Evolutionary conservation across 257 asterid genomes (phyloP).

Genomic region (Nicotiana tomentosiformis): DNA sequence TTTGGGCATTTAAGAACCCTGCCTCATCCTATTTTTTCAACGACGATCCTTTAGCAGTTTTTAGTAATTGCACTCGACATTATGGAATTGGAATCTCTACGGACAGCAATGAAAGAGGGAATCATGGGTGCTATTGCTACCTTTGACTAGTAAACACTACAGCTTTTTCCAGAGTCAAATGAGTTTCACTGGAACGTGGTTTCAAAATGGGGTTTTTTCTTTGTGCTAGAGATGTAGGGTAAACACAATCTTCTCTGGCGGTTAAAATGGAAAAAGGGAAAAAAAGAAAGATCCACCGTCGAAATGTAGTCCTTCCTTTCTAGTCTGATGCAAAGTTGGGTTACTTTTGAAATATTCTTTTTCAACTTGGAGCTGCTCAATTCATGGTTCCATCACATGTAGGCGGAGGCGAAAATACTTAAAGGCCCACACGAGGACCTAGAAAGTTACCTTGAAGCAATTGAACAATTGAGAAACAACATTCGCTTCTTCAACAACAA

Average conservation of each 20-base stretch:
- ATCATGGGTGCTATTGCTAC: not conserved
- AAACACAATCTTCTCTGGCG: not conserved
- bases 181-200: not conserved
- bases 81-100: no score
- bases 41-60: no score
- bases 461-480: slow-evolving; percentile 81
- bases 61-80: no score
- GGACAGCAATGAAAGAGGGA: no score
- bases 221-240: not conserved
- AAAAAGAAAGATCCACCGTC: not conserved
- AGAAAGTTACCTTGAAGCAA: slow-evolving; percentile 92
- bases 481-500: slow-evolving; percentile 81
- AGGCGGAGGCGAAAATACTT: slow-evolving; percentile 97
- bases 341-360: not conserved
- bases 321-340: not conserved
- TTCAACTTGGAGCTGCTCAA: not conserved
- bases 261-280: not conserved
- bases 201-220: not conserved
- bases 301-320: not conserved
- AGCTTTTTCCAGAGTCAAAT: not conserved
- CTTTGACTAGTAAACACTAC: not conserved
- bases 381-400: slow-evolving; percentile 14
- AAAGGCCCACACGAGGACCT: slow-evolving; percentile 98
- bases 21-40: no score
- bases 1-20: no score